phyloP scores from a whole-genome alignment of 2,329 filamentous ascomycete species.

The Aaosphaeria pasadenensis region DNA sequence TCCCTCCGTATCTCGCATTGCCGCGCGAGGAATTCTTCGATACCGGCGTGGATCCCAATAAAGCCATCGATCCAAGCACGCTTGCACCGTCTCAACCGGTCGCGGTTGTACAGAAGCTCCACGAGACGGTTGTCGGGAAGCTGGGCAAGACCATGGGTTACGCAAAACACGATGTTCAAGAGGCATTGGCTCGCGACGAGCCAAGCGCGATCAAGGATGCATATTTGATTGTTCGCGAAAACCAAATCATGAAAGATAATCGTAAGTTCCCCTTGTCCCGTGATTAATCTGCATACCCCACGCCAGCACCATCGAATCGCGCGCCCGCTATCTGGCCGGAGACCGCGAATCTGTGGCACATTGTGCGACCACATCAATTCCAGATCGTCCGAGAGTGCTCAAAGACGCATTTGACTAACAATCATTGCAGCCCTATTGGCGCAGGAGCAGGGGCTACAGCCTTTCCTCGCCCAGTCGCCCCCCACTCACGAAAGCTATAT shows the following conservation, averaged over 20 bases:
- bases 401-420: conserved; percentile 12
- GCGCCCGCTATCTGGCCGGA: background rate
- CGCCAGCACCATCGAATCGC: background rate
- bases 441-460: conserved; percentile 48
- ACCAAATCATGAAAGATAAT: conserved; percentile 93
- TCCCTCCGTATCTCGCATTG: conserved; percentile 82
- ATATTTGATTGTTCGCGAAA: conserved; percentile 96
- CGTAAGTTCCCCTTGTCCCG: conserved; percentile 58
- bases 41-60: conserved; percentile 90
- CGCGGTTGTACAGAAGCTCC: conserved; percentile 82
- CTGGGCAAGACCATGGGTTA: conserved; percentile 98
- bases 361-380: background rate
- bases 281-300: background rate
- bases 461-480: conserved; percentile 56
- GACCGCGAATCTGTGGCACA: background rate
- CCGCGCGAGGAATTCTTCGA: conserved; percentile 90
- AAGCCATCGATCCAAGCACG: conserved; percentile 78
- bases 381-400: background rate
- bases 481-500: conserved; percentile 48
- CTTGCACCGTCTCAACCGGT: conserved; percentile 70
- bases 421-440: conserved; percentile 51
- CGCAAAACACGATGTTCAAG: conserved; percentile 88
- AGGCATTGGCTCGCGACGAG: conserved; percentile 86
- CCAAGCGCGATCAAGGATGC: conserved; percentile 98
- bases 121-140: conserved; percentile 90